Evolutionary conservation across 2,329 filamentous ascomycete species (phyloP).

Genomic region (Blastomyces silverae): DNA sequence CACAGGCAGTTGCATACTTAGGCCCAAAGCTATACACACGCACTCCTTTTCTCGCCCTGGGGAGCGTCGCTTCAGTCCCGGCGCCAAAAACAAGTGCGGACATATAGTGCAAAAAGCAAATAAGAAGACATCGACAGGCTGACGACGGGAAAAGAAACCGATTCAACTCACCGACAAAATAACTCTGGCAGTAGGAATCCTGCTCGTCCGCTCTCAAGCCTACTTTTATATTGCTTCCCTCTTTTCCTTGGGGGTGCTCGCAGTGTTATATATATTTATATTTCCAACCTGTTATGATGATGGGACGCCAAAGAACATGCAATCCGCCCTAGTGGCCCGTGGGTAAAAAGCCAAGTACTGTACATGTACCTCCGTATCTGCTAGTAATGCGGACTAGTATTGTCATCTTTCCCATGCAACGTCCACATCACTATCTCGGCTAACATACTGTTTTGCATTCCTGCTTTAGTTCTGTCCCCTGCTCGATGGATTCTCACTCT

Average conservation of each 20-base stretch:
- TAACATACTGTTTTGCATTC: not conserved
- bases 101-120: not conserved
- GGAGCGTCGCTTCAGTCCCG: not conserved
- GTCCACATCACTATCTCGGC: not conserved
- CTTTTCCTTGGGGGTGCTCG: not conserved
- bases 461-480: not conserved
- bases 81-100: not conserved
- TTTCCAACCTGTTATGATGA: not conserved
- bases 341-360: not conserved
- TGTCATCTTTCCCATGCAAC: not conserved
- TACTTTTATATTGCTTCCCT: not conserved
- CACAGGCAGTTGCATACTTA: not conserved
- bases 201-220: not conserved
- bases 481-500: not conserved
- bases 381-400: not conserved
- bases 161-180: not conserved
- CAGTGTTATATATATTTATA: not conserved
- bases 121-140: not conserved
- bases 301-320: not conserved
- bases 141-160: not conserved
- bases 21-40: not conserved
- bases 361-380: not conserved
- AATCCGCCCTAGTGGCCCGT: constrained; percentile 7
- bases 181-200: not conserved
- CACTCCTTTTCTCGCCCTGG: not conserved